phyloP scores from a whole-genome alignment of 306 rosid genomes.

The Crotalaria pallida region DNA sequence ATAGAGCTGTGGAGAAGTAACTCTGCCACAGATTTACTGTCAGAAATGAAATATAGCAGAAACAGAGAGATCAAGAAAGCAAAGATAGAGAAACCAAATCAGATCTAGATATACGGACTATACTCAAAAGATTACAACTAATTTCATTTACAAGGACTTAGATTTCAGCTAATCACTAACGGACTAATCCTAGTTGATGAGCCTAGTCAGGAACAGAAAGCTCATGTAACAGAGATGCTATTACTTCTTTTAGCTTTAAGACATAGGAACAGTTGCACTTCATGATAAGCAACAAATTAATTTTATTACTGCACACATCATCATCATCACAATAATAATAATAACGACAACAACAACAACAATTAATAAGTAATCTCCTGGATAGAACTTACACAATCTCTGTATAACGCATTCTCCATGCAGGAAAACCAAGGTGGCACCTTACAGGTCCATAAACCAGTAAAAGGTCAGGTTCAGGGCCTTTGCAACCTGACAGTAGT shows the following conservation, averaged over 20 bases:
- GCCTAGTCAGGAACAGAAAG: neutral
- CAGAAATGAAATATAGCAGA: neutral
- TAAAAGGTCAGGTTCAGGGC: constrained; percentile 81
- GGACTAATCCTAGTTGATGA: neutral
- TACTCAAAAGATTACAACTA: neutral
- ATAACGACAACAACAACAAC: neutral
- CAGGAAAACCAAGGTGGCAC: constrained; percentile 92
- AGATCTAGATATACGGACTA: neutral
- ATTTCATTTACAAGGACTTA: constrained; percentile 9
- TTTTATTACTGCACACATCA: neutral
- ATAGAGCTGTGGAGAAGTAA: neutral
- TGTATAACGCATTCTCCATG: constrained; percentile 85
- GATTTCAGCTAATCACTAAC: neutral
- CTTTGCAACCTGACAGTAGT: constrained; percentile 53
- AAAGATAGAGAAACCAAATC: neutral
- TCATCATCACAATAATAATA: neutral
- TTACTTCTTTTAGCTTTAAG: constrained; percentile 12
- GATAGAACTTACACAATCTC: constrained; percentile 72
- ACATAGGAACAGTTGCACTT: constrained; percentile 2
- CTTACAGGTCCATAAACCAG: constrained; percentile 83
- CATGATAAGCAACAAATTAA: neutral
- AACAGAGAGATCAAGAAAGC: neutral
- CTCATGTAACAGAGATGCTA: neutral
- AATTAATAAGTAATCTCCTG: neutral
- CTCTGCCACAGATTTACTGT: constrained; percentile 1